These are phyloP conservation scores for Gynostemma pentaphyllum DNA, from an alignment of 306 rosid species.

Conservation along the genomic window DNA sequence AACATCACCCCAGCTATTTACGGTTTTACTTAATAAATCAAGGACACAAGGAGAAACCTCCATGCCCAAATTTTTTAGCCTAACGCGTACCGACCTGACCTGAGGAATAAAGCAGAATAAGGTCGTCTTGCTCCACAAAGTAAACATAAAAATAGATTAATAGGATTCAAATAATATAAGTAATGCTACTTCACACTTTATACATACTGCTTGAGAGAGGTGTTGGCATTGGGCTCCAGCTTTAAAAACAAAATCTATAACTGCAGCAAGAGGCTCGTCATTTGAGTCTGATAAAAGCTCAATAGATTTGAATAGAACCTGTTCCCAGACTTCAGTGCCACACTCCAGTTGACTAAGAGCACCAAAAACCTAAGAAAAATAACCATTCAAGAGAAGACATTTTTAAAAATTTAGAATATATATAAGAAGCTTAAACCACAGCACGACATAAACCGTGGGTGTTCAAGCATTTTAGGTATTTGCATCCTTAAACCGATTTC, in stretches of 20 bases:
- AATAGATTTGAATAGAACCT: slow-evolving; percentile 59
- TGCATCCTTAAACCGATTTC: background rate
- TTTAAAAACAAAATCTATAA: slow-evolving; percentile 86
- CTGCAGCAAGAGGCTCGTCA: slow-evolving; percentile 68
- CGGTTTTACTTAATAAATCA: slow-evolving; percentile 77
- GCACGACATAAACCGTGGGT: background rate
- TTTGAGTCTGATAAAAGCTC: slow-evolving; percentile 79
- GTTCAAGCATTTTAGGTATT: background rate
- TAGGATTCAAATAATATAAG: slow-evolving; percentile 10
- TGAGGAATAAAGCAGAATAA: slow-evolving; percentile 12
- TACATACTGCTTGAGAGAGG: slow-evolving; percentile 91
- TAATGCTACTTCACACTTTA: slow-evolving; percentile 12
- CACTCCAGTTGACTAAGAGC: slow-evolving; percentile 94
- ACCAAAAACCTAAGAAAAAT: slow-evolving; percentile 56
- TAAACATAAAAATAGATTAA: slow-evolving; percentile 8
- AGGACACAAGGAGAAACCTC: slow-evolving; percentile 87
- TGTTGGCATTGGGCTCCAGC: slow-evolving; percentile 97
- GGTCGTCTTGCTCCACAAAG: background rate
- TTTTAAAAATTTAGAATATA: background rate
- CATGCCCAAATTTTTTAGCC: slow-evolving; percentile 72
- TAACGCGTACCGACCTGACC: slow-evolving; percentile 83
- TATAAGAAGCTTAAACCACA: background rate
- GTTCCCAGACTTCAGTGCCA: slow-evolving; percentile 94
- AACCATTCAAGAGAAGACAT: slow-evolving; percentile 19
- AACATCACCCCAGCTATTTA: slow-evolving; percentile 99